A percentile compares a stretch with the other conserved stretches of the same genome.
Conservation (phyloP, 2,329 filamentous ascomycete genomes). For the Trichoderma polysporum region DNA sequence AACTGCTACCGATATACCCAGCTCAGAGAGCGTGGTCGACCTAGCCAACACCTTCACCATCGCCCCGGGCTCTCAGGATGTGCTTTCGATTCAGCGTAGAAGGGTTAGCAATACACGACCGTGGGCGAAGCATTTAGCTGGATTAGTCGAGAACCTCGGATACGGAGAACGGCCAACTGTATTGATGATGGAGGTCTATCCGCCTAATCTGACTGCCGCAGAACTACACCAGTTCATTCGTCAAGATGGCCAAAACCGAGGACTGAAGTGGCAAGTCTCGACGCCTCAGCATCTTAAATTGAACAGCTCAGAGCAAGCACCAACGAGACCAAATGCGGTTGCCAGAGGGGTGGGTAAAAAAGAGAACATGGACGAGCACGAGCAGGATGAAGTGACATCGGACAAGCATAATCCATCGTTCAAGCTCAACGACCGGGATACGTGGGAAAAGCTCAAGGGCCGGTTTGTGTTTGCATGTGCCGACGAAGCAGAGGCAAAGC, state of each 20-base stretch:
- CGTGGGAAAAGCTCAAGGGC: conserved; percentile 24
- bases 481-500: conserved; percentile 35
- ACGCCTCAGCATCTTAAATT: conserved; percentile 23
- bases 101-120: conserved; percentile 27
- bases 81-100: conserved; percentile 21
- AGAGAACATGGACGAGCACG: neutral
- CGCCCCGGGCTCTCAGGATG: conserved; percentile 28
- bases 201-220: conserved; percentile 32
- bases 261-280: conserved; percentile 28
- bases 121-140: conserved; percentile 30
- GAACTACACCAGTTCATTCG: conserved; percentile 41
- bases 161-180: conserved; percentile 30
- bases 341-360: neutral
- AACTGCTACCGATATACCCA: neutral
- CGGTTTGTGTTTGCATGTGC: conserved; percentile 38
- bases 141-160: conserved; percentile 27
- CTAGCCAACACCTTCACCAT: conserved; percentile 30
- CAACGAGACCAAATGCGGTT: neutral
- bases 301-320: neutral
- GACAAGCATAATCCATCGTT: neutral
- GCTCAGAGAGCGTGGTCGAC: neutral
- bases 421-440: conserved; percentile 20
- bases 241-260: conserved; percentile 43
- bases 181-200: conserved; percentile 34
- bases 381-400: neutral